phyloP scores from a whole-genome alignment of 2,329 filamentous ascomycete species.

The Bretziella fagacearum region DNA sequence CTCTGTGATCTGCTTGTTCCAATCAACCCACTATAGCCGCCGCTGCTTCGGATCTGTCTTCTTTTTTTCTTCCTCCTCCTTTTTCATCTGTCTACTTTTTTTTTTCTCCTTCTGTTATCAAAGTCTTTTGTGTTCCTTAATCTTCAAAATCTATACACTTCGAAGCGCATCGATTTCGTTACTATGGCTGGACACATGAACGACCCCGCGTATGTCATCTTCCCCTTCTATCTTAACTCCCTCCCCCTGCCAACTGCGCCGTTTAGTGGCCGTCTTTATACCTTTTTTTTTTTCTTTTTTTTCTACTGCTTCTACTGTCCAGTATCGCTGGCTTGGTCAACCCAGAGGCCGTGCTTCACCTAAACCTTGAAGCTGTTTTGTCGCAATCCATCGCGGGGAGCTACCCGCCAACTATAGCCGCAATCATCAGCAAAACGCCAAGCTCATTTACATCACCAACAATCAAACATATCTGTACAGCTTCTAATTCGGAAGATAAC shows the following conservation, averaged over 20 bases:
- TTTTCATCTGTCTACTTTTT: slow-evolving; percentile 5
- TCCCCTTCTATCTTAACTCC: background rate
- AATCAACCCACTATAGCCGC: slow-evolving; percentile 10
- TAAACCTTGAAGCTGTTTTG: slow-evolving; percentile 8
- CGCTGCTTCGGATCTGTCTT: slow-evolving; percentile 8
- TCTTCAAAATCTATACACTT: slow-evolving; percentile 5
- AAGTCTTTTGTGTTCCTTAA: too few species aligned
- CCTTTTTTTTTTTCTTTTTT: background rate
- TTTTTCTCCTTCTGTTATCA: slow-evolving; percentile 9
- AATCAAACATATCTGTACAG: too few species aligned
- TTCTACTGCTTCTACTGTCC: slow-evolving; percentile 12
- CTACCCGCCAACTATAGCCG: background rate
- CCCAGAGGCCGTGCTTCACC: slow-evolving; percentile 6
- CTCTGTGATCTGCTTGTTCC: background rate
- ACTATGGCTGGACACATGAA: slow-evolving; percentile 15
- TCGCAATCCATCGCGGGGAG: slow-evolving; percentile 13
- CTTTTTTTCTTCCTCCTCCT: slow-evolving; percentile 9
- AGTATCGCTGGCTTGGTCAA: background rate
- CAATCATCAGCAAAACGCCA: background rate
- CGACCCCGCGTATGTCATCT: slow-evolving; percentile 14
- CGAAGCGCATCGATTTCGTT: background rate
- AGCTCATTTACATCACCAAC: background rate
- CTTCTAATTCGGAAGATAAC: background rate
- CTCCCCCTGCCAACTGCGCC: slow-evolving; percentile 11
- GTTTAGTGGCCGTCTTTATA: background rate